Percentiles rank a stretch among this genome's conserved stretches.
Evolutionary conservation across 1,284 basidiomycete genomes (phyloP).

Genomic region (Ganoderma lingzhi): DNA sequence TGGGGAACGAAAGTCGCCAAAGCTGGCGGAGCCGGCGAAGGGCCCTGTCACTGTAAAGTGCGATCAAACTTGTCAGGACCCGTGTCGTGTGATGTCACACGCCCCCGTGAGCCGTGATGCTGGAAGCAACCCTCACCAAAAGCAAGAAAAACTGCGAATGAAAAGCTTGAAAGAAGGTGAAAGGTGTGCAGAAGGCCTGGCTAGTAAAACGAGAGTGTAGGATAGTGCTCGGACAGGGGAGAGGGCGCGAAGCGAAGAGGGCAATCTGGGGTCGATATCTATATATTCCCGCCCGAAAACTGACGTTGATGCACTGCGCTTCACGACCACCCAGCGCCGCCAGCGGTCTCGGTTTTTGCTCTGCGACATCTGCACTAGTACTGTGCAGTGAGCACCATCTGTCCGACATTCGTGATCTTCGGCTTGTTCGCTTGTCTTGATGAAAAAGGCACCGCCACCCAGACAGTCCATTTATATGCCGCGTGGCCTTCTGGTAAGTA

Average conservation of each 20-base stretch:
- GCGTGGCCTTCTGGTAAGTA: neutral
- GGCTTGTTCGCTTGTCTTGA: neutral
- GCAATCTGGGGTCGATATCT: conserved; percentile 14
- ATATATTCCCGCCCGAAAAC: conserved; percentile 9
- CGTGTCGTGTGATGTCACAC: conserved; percentile 21
- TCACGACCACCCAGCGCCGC: conserved; percentile 15
- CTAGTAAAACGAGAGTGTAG: conserved; percentile 23
- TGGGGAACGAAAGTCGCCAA: conserved; percentile 18
- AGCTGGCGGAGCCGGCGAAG: neutral
- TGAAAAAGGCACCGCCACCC: conserved; percentile 2
- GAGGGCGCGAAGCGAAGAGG: conserved; percentile 15
- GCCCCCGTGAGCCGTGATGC: neutral
- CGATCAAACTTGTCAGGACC: neutral
- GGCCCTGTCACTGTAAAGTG: neutral
- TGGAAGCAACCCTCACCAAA: conserved; percentile 7
- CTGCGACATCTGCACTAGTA: neutral
- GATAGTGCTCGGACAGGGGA: conserved; percentile 13
- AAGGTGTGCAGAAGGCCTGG: neutral
- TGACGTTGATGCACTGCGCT: conserved; percentile 27
- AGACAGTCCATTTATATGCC: neutral
- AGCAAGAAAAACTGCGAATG: neutral
- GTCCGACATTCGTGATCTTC: neutral
- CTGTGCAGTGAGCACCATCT: neutral
- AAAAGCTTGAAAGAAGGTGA: neutral
- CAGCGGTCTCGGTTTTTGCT: neutral